Base-by-base conservation (phyloP, 805 yeast genomes). In the Candida awuae region DNA sequence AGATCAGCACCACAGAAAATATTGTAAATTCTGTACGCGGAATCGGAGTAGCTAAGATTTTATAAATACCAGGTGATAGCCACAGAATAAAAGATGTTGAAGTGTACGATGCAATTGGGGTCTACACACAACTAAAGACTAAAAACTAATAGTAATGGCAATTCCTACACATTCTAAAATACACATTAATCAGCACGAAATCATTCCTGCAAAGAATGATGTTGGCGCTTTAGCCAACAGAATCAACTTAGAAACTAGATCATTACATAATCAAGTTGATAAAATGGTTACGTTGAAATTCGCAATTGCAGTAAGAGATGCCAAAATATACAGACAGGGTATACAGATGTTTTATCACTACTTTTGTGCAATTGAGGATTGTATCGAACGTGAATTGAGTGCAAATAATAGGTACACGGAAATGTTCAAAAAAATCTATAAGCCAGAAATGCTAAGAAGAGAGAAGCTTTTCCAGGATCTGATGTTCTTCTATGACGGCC, bases 191-290 rank as follows among this genome's bases (percentile, higher is more conserved):
- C 61, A 65, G 41, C 50, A 56, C n/a, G 84, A 78, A 54, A 72
- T 79, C 25, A 70, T 84, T 23, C 95, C 95, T 2, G 68, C 75
- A n/a, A 80, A 80, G 40, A 71, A 73, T n/a, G 94, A 84, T 55
- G 63, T 78, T 14, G 94, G 88, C 19, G 94, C 94, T 6, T 65
- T 84, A 37, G 94, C 79, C 34, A 85, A 85, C 67, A 67, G 95
- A 55, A 84, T 85, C 53, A 84, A 84, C 58, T 55, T 58, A 34
- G 80, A 76, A 52, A 84, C 94, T 2, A 68, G 78, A 45, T 60
- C 66, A 14, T 67, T 69, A 21, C 95, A 84, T 63, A 76, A 80
- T 55, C 71, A 71, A 46, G 77, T 84, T 39, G 75, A 84, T 56
- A 79, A 80, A 45, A 61, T 75, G 53, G 76, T 84, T 62, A 73